Evolutionary conservation across 106 monocot genomes (phyloP).

Genomic region (Acorus gramineus): DNA sequence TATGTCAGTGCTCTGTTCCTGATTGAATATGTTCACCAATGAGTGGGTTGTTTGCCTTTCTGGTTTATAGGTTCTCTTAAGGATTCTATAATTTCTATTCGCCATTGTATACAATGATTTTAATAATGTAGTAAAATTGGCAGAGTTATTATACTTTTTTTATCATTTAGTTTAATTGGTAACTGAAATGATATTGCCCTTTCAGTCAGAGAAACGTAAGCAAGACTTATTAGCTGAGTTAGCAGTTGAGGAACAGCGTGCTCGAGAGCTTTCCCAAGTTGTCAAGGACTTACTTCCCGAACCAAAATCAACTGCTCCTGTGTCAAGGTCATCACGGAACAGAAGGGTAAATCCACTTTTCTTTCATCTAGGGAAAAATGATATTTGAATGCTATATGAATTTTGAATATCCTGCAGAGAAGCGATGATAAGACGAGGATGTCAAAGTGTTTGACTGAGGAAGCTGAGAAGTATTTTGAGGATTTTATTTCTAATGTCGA

Average conservation of each 20-base stretch:
- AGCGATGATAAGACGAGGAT: conserved; percentile 56
- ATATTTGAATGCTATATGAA: no score
- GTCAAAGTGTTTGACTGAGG: conserved; percentile 68
- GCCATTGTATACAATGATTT: no score
- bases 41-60: neutral
- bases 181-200: neutral
- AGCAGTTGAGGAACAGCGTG: conserved; percentile 79
- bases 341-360: conserved; percentile 35
- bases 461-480: conserved; percentile 85
- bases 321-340: conserved; percentile 26
- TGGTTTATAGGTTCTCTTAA: no score
- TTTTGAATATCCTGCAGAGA: conserved; percentile 25
- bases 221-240: conserved; percentile 79
- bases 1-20: neutral
- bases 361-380: neutral
- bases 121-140: no score
- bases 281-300: conserved; percentile 64
- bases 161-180: no score
- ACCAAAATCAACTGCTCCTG: conserved; percentile 22
- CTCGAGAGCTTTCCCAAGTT: conserved; percentile 67
- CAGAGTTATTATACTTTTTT: no score
- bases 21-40: neutral
- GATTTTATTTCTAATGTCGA: conserved; percentile 95
- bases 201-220: conserved; percentile 91
- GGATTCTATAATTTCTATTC: no score